Conservation (phyloP, 495 filamentous ascomycete species). For the Penicillium pulvis region DNA sequence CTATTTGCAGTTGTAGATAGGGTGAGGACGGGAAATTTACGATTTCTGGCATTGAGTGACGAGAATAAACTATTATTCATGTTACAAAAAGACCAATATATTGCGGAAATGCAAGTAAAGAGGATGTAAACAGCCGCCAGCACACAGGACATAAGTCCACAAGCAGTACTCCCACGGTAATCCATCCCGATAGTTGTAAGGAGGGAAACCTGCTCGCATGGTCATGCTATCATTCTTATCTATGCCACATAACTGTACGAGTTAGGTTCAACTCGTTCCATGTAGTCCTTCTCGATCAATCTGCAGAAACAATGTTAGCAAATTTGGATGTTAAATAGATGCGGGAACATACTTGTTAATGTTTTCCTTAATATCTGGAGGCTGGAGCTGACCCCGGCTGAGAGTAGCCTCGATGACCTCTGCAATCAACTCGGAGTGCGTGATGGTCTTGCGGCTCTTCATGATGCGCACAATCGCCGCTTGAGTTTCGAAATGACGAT, state of each 20-base stretch:
- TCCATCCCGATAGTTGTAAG: neutral
- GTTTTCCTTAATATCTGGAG: slow-evolving; percentile 88
- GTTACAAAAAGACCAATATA: neutral
- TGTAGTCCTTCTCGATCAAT: slow-evolving; percentile 94
- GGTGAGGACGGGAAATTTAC: neutral
- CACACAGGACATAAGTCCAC: neutral
- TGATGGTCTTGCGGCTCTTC: slow-evolving; percentile 91
- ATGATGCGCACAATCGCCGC: slow-evolving; percentile 96
- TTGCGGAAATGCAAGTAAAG: neutral
- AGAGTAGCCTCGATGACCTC: slow-evolving; percentile 90
- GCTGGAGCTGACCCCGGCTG: slow-evolving; percentile 78
- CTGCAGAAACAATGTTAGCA: slow-evolving; percentile 41
- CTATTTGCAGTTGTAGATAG: no score
- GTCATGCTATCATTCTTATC: slow-evolving; percentile 6
- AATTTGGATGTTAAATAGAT: no score
- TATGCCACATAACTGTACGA: slow-evolving; percentile 84
- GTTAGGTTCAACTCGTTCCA: slow-evolving; percentile 79
- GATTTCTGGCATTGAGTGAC: neutral
- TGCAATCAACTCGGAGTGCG: slow-evolving; percentile 75
- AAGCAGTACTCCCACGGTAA: neutral
- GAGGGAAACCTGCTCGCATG: no score
- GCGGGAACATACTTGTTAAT: slow-evolving; percentile 79
- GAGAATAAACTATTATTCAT: neutral
- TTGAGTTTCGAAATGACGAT: slow-evolving; percentile 93
- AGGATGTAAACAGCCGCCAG: neutral